A percentile compares a stretch with the other conserved stretches of the same genome.
phyloP scores from a whole-genome alignment of 768 basidiomycete genomes.

The Termitomyces sp. region DNA sequence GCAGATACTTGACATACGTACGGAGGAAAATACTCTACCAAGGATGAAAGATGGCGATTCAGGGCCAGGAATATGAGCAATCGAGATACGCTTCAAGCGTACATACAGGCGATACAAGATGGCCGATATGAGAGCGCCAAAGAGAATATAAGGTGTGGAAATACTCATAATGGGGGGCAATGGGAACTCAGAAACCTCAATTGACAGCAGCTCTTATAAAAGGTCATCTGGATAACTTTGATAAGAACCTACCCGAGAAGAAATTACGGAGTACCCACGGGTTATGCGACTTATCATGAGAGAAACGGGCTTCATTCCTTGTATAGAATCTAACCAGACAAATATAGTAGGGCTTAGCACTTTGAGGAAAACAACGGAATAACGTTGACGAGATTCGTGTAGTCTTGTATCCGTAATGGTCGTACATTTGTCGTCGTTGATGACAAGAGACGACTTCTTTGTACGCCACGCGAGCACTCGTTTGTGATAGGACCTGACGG shows the following conservation, averaged over 20 bases:
- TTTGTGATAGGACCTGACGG: background rate
- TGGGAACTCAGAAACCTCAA: background rate
- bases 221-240: background rate
- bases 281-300: background rate
- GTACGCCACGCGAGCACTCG: background rate
- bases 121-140: conserved; percentile 8
- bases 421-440: conserved; percentile 10
- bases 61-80: conserved; percentile 33
- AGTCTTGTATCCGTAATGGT: background rate
- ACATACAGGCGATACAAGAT: conserved; percentile 26
- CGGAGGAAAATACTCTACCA: conserved; percentile 24
- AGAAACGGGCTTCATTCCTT: background rate
- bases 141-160: conserved; percentile 4
- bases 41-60: conserved; percentile 35
- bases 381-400: background rate
- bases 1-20: too few species aligned
- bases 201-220: background rate
- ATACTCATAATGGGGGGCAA: conserved; percentile 12
- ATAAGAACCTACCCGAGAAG: background rate
- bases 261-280: background rate
- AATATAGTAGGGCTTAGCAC: background rate
- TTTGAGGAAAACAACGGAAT: background rate
- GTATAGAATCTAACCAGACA: background rate
- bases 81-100: conserved; percentile 28
- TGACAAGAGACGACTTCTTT: conserved; percentile 13